Conservation (phyloP, 805 yeast genomes). For the Cyberlindnera samutprakarnensis region DNA sequence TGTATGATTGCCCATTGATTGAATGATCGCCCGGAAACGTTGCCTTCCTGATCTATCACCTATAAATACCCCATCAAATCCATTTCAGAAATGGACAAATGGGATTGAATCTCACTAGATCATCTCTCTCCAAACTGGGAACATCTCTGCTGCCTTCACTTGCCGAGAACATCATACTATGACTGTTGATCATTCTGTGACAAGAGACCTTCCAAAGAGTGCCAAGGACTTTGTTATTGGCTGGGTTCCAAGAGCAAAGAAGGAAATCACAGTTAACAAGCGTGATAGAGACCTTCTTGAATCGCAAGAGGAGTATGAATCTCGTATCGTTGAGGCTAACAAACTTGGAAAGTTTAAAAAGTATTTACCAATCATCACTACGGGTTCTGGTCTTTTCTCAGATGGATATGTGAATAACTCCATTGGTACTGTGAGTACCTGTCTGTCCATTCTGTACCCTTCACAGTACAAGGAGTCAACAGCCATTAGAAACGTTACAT, state of each 20-base stretch:
- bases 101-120: too few relatives aligned
- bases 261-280: constrained; percentile 36
- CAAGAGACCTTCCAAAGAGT: constrained; percentile 44
- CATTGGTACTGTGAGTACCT: constrained; percentile 67
- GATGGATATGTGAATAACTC: constrained; percentile 92
- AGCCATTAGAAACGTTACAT: constrained; percentile 74
- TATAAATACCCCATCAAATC: too few relatives aligned
- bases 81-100: too few relatives aligned
- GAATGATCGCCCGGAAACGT: too few relatives aligned
- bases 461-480: constrained; percentile 48
- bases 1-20: too few relatives aligned
- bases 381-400: constrained; percentile 90
- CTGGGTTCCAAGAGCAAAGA: constrained; percentile 33
- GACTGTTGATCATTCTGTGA: background rate
- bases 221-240: constrained; percentile 30
- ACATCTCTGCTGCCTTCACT: too few relatives aligned
- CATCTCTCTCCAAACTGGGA: too few relatives aligned
- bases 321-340: constrained; percentile 12
- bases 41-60: too few relatives aligned
- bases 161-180: background rate
- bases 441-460: constrained; percentile 62
- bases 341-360: constrained; percentile 22
- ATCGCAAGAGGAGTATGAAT: constrained; percentile 18
- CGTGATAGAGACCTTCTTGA: constrained; percentile 17
- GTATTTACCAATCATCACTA: constrained; percentile 65